phyloP scores from a whole-genome alignment of 2,329 filamentous ascomycete species.

The Gaeumannomyces sp. region DNA sequence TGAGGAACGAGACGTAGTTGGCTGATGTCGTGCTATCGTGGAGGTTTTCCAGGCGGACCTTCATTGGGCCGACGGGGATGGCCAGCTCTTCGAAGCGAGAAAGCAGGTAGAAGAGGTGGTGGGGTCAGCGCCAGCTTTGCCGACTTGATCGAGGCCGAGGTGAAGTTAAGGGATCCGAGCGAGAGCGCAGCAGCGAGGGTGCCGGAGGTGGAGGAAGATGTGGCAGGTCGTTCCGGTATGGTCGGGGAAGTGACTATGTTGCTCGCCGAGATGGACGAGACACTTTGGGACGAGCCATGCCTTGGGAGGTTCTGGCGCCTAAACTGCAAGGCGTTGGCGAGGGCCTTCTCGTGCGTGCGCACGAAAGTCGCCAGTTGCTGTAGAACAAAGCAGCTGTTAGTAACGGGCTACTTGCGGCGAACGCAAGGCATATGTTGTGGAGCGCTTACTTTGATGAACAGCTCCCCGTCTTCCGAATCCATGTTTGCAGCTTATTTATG shows the following conservation, averaged over 20 bases:
- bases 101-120: constrained; percentile 94
- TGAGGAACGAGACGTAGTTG: constrained; percentile 94
- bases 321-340: constrained; percentile 90
- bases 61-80: constrained; percentile 92
- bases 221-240: constrained; percentile 55
- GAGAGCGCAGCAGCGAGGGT: constrained; percentile 81
- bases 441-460: constrained; percentile 69
- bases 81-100: constrained; percentile 91
- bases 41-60: constrained; percentile 88
- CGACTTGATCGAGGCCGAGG: constrained; percentile 79
- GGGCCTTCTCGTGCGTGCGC: constrained; percentile 91
- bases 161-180: constrained; percentile 76
- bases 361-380: constrained; percentile 95
- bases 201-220: constrained; percentile 63
- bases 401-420: neutral
- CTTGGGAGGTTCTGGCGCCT: constrained; percentile 64
- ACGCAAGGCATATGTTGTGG: constrained; percentile 7
- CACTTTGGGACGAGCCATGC: constrained; percentile 62
- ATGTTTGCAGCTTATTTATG: constrained; percentile 47
- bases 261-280: constrained; percentile 46
- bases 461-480: constrained; percentile 84
- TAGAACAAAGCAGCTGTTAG: constrained; percentile 22
- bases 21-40: constrained; percentile 79
- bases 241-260: constrained; percentile 46
- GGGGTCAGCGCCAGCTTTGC: constrained; percentile 89